Conservation (phyloP, 768 basidiomycete species). For the Phlebiopsis flavidoalba region DNA sequence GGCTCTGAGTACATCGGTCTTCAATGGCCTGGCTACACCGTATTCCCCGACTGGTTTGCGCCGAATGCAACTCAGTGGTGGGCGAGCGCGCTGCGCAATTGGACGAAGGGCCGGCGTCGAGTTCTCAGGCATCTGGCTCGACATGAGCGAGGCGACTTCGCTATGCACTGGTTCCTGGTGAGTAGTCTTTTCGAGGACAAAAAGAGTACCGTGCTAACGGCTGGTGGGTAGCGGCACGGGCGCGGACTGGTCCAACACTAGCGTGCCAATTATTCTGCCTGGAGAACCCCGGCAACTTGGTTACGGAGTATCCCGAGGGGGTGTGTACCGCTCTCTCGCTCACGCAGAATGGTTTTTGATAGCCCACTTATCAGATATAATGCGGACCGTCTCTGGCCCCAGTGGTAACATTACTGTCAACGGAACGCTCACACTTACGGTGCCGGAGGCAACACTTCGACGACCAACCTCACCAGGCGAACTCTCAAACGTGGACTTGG, state of each 20-base stretch:
- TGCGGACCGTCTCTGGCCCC: constrained; percentile 50
- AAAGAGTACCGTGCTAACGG: neutral
- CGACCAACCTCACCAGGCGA: constrained; percentile 18
- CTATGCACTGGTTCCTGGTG: constrained; percentile 62
- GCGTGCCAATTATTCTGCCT: constrained; percentile 50
- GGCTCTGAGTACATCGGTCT: constrained; percentile 67
- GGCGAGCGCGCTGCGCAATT: constrained; percentile 52
- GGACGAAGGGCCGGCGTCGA: constrained; percentile 45
- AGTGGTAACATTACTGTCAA: constrained; percentile 76
- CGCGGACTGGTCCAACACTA: constrained; percentile 50
- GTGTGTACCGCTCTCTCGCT: neutral
- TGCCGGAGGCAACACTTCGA: constrained; percentile 11
- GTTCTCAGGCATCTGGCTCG: constrained; percentile 63
- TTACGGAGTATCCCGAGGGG: constrained; percentile 64
- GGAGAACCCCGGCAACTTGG: constrained; percentile 45
- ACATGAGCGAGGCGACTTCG: constrained; percentile 65
- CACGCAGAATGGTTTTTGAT: neutral
- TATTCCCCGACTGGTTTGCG: constrained; percentile 60
- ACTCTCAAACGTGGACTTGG: constrained; percentile 38
- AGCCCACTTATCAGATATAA: constrained; percentile 40
- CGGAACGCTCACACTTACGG: constrained; percentile 59
- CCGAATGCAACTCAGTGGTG: constrained; percentile 51
- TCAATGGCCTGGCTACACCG: constrained; percentile 77
- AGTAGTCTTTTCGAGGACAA: constrained; percentile 8
- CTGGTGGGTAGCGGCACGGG: constrained; percentile 43